Conservation (phyloP, 2,329 filamentous ascomycete species). For the Fusarium floridanum region DNA sequence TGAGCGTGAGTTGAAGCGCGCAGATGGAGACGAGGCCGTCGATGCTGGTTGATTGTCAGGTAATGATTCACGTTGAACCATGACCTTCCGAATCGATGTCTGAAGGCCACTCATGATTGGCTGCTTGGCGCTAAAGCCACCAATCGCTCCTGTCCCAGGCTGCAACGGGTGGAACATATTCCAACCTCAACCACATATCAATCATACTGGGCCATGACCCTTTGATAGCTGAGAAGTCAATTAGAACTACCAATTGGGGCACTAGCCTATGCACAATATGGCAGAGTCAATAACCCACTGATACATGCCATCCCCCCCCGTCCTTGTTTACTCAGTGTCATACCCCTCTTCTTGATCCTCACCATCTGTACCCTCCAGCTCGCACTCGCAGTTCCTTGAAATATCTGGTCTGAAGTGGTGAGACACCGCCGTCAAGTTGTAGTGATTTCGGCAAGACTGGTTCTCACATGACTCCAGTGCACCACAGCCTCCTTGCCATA, state of each 20-base stretch:
- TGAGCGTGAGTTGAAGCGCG: constrained; percentile 2
- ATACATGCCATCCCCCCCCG: not conserved
- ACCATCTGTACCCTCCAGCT: not conserved
- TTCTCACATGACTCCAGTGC: not conserved
- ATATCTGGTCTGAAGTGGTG: accelerated
- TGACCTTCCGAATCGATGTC: not conserved
- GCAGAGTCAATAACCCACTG: not conserved
- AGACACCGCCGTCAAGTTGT: not conserved
- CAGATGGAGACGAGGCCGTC: not conserved
- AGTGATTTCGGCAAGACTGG: not conserved
- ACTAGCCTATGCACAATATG: not conserved
- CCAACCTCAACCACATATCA: not conserved
- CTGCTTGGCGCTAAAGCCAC: constrained; percentile 4
- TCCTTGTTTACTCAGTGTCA: not conserved
- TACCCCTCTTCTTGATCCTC: not conserved
- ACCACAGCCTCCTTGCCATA: not conserved
- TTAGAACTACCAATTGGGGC: not conserved
- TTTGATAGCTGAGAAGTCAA: not conserved
- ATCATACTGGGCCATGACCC: not conserved
- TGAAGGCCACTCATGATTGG: constrained; percentile 23
- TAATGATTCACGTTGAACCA: not conserved
- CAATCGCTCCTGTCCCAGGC: not conserved
- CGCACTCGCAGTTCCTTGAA: not conserved
- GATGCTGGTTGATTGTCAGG: not conserved
- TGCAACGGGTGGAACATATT: not conserved